These are phyloP conservation scores for Metarhizium robertsii DNA, from an alignment of 2,329 filamentous ascomycete genomes.

Conservation along the genomic window DNA sequence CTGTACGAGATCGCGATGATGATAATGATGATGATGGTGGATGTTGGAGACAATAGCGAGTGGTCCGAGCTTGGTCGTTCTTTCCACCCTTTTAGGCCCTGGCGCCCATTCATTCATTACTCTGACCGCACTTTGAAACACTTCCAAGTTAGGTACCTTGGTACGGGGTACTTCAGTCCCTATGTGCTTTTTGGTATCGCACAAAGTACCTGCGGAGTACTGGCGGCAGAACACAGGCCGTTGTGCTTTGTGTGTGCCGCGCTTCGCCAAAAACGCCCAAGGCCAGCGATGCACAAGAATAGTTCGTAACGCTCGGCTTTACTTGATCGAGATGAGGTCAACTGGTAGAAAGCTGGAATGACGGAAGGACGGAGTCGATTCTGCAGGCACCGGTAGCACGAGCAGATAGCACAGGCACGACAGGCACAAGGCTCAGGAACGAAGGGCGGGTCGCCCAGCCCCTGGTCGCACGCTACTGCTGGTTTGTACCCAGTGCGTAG, in stretches of 20 bases:
- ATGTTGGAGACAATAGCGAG: background rate
- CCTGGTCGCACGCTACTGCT: background rate
- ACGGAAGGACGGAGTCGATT: too few relatives aligned
- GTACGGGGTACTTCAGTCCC: background rate
- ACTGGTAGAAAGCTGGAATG: too few relatives aligned
- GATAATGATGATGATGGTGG: background rate
- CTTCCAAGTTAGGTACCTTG: background rate
- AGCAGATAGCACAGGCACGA: background rate
- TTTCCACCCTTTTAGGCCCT: background rate
- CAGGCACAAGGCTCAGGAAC: background rate
- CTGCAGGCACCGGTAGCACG: too few relatives aligned
- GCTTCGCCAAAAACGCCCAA: background rate
- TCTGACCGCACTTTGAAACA: background rate
- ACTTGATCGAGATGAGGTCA: background rate
- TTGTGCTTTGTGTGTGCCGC: background rate
- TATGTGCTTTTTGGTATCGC: background rate
- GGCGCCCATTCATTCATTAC: background rate
- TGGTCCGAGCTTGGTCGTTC: background rate
- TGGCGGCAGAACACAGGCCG: background rate
- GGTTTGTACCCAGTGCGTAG: conserved; percentile 7
- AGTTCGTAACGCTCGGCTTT: background rate
- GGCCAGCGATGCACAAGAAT: background rate
- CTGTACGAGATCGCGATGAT: background rate
- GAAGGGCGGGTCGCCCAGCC: background rate
- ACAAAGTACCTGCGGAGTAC: too few relatives aligned